Base-by-base conservation (phyloP, 345 rosid genomes). In the Hibiscus trionum region DNA sequence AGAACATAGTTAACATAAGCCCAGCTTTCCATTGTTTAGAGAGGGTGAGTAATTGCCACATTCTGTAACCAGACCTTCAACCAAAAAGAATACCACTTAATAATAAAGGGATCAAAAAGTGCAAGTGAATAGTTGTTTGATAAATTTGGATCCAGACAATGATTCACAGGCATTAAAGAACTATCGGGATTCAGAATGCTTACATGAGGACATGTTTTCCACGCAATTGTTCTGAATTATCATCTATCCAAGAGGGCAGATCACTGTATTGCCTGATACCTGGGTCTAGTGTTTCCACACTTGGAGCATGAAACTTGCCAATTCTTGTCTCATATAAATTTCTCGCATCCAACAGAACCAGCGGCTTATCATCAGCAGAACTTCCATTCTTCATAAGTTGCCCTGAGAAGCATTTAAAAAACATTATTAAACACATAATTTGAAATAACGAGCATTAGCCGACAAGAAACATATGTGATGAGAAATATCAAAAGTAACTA, bases 311-410 rank as follows among this genome's bases (percentile, higher is more conserved):
- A 24, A 95, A 92, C 83, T 90, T 95, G 71, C 97, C 96, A 29
- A 95, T 90, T 81, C 97, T 88, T 3, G 97, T 92, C 83, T 95
- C 97, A 14, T 95, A 92, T 68, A 92, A 77, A 76, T 95, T 95
- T 71, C 99, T 90, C 0, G 96, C 99, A 77, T 92, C 99, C 78
- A 95, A 80, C 56, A 95, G 81, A 79, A 95, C 88, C 73, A 88
- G 70, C 35, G 81, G 78, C 77, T 77, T 83, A 75, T 66, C 77
- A n/a, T 82, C 81, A 53, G 33, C 17, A 39, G 71, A 50, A 78
- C 70, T 76, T 44, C 83, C 81, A 52, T 72, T 66, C 49, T 70
- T 78, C 9, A 6, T 66, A 71, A 76, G 53, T 73, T 82, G 72
- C 3, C 81, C 96, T 84, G 81, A 49, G 58, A 76, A 78, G 64